Base-by-base conservation (phyloP, 2,329 filamentous ascomycete species). In the Ceratocystiopsis minuta region DNA sequence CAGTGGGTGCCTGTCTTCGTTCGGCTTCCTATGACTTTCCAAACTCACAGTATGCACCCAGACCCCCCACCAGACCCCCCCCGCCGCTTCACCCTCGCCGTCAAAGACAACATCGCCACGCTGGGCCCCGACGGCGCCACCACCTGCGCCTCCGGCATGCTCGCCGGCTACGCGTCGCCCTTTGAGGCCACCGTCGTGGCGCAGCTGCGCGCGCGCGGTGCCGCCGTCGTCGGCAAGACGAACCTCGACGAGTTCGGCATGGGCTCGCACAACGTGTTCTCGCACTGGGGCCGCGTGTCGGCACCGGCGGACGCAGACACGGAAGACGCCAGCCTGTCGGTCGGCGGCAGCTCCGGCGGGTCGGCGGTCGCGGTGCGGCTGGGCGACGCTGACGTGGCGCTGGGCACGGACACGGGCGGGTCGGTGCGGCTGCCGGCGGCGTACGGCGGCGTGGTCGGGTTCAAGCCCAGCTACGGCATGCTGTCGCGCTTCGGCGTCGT, bases 371-470 rank as follows among this genome's bases (percentile, higher is more conserved):
- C 85, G 14, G 83, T 96, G 34, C 75, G 72, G 16, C 66, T 69
- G 1, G 70, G 70, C 17, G 61, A 66, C 4, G 68, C 65, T 1
- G 63, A 72, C 20, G 44, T 75, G 34, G 86, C 86, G 9, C 62
- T 98, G 24, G 90, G 90, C 16, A 96, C 90, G 16, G 90, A 98
- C 56, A 98, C 87, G 0, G 87, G 87, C 49, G 87, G 87, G 14
- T 92, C 83, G 2, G 80, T 95, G 39, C 70, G 87, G 45, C 67
- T 95, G 39, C 87, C 87, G 0, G 87, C 87, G 14, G 83, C 87
- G 1, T 95, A 92, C 55, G 86, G 80, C 10, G 81, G 82, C 4
- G 70, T 78, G 0, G 69, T 88, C 15, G 87, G 87, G 0, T 93
- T 87, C 60, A 94, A 95, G 59, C 87, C 87, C 2, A 90, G 82